These are phyloP conservation scores for Aspergillus sojae DNA, from an alignment of 2,329 filamentous ascomycete genomes.

Conservation along the genomic window DNA sequence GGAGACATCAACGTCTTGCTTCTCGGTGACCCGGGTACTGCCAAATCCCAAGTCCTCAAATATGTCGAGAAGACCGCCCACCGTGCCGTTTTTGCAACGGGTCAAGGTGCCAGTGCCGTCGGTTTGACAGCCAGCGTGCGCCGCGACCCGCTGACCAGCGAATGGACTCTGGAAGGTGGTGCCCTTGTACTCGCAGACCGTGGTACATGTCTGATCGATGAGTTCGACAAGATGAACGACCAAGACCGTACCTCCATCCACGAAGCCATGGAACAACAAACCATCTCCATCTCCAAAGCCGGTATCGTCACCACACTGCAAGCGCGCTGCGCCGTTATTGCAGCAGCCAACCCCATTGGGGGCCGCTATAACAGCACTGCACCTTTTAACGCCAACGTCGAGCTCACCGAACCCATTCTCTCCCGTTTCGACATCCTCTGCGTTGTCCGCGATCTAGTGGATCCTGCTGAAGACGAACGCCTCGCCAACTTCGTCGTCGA, in stretches of 20 bases:
- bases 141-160: conserved; percentile 89
- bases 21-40: conserved; percentile 94
- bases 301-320: conserved; percentile 97
- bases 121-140: conserved; percentile 97
- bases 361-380: conserved; percentile 96
- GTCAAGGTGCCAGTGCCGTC: conserved; percentile 94
- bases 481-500: conserved; percentile 93
- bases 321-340: conserved; percentile 92
- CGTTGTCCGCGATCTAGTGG: conserved; percentile 93
- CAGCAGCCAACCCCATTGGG: conserved; percentile 93
- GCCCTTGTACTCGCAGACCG: conserved; percentile 93
- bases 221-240: conserved; percentile 99
- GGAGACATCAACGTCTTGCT: conserved; percentile 98
- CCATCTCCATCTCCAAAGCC: conserved; percentile 97
- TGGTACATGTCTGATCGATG: conserved; percentile 94
- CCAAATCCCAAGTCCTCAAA: conserved; percentile 96
- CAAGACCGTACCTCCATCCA: conserved; percentile 97
- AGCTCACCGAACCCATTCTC: conserved; percentile 94
- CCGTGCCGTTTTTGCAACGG: conserved; percentile 94
- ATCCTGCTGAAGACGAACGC: conserved; percentile 88
- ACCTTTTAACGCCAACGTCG: conserved; percentile 93
- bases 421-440: conserved; percentile 98
- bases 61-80: conserved; percentile 98
- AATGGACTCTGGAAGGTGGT: conserved; percentile 97
- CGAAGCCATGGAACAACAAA: conserved; percentile 99